Evolutionary conservation across 2,329 filamentous ascomycete species (phyloP).

Genomic region (Epichloe gansuensis): DNA sequence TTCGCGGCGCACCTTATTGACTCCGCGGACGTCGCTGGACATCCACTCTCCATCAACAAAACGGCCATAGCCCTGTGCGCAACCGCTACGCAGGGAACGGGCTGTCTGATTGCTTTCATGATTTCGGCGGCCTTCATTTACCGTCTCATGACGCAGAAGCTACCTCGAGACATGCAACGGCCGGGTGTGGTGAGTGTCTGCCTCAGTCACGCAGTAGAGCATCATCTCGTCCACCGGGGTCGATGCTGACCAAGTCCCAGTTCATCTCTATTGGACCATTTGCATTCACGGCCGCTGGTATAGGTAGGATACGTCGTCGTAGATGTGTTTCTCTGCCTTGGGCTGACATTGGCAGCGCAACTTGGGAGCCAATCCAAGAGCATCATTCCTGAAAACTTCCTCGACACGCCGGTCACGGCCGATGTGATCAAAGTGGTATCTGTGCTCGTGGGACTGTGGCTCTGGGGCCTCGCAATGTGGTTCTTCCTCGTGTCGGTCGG

Average conservation of each 20-base stretch:
- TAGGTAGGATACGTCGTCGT: conserved; percentile 11
- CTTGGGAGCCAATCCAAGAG: conserved; percentile 29
- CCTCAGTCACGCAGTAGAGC: too few relatives aligned
- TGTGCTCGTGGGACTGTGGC: conserved; percentile 58
- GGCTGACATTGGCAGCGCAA: conserved; percentile 17
- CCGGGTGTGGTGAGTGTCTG: conserved; percentile 49
- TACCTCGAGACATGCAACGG: conserved; percentile 61
- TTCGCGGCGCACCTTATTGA: conserved; percentile 49
- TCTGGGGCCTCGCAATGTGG: conserved; percentile 74
- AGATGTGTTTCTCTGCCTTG: neutral
- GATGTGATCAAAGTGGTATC: conserved; percentile 34
- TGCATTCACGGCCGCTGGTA: conserved; percentile 40
- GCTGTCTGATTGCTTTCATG: conserved; percentile 53
- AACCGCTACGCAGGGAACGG: conserved; percentile 39
- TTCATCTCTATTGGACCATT: conserved; percentile 73
- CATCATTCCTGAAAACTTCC: conserved; percentile 31
- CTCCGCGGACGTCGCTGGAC: conserved; percentile 21
- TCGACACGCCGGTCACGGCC: conserved; percentile 28
- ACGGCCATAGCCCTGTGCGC: conserved; percentile 36
- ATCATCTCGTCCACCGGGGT: neutral
- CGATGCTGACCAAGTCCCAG: conserved; percentile 17
- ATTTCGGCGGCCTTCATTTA: conserved; percentile 78
- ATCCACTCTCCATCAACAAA: conserved; percentile 16
- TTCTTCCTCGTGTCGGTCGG: conserved; percentile 74
- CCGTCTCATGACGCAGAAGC: conserved; percentile 75